These are phyloP conservation scores for Fusarium staphyleae DNA, from an alignment of 2,329 filamentous ascomycete species.

Conservation along the genomic window DNA sequence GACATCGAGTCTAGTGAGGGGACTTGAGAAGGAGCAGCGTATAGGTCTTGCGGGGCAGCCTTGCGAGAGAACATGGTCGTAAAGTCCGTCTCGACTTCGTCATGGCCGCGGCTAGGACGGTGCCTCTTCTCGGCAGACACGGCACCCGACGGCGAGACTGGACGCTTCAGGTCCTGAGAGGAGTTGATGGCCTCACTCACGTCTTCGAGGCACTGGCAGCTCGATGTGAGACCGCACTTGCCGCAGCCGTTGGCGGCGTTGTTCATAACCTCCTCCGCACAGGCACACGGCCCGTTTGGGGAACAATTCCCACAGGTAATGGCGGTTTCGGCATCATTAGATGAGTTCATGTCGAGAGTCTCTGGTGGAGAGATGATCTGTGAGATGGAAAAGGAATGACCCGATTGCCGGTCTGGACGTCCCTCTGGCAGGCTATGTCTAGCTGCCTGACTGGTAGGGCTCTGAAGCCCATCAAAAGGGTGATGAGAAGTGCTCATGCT, in stretches of 20 bases:
- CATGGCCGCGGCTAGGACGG: conserved; percentile 58
- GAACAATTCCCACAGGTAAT: conserved; percentile 65
- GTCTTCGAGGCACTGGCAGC: conserved; percentile 70
- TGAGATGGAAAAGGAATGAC: conserved; percentile 61
- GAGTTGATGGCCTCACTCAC: conserved; percentile 59
- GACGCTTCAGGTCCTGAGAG: conserved; percentile 55
- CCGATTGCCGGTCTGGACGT: conserved; percentile 41
- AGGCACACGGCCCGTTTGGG: conserved; percentile 61
- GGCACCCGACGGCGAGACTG: conserved; percentile 53
- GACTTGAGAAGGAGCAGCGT: conserved; percentile 46
- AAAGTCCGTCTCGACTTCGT: conserved; percentile 76
- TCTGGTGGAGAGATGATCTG: conserved; percentile 65
- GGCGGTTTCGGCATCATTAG: conserved; percentile 43
- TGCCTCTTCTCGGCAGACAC: conserved; percentile 63
- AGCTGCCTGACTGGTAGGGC: conserved; percentile 36
- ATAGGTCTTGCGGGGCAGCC: conserved; percentile 41
- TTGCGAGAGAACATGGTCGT: conserved; percentile 68
- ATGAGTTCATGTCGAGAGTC: conserved; percentile 44
- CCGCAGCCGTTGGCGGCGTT: conserved; percentile 66
- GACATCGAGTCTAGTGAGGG: conserved; percentile 50
- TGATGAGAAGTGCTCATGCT: conserved; percentile 40
- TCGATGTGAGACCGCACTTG: conserved; percentile 67
- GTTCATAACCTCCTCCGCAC: conserved; percentile 65
- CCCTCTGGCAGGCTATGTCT: conserved; percentile 42
- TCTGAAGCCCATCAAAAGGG: conserved; percentile 41